These are phyloP conservation scores for Pyrenula massariospora DNA, from an alignment of 495 filamentous ascomycete genomes.

Conservation along the genomic window DNA sequence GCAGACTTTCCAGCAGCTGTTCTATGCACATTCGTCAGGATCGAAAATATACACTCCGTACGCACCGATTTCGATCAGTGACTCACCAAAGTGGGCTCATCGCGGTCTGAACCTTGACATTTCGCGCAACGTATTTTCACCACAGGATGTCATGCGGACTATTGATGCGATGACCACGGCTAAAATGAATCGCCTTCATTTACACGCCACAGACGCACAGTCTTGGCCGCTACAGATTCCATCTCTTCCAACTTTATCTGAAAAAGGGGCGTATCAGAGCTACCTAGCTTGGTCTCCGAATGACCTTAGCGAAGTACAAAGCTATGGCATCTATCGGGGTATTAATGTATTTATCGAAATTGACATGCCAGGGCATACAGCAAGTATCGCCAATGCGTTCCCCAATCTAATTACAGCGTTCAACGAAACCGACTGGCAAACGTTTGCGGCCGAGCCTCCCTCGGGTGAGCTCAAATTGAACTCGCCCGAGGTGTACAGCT, in stretches of 20 bases:
- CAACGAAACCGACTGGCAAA: constrained; percentile 54
- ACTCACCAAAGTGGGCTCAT: constrained; percentile 32
- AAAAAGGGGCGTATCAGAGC: constrained; percentile 54
- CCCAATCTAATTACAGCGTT: constrained; percentile 66
- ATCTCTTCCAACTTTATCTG: constrained; percentile 52
- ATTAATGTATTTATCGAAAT: constrained; percentile 67
- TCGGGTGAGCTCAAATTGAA: constrained; percentile 68
- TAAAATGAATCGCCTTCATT: constrained; percentile 69
- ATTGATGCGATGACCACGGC: constrained; percentile 64
- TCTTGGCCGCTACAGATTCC: constrained; percentile 76
- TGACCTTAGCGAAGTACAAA: constrained; percentile 51
- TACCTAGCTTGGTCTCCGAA: constrained; percentile 49
- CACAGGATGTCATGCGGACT: constrained; percentile 50
- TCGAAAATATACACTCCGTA: constrained; percentile 45
- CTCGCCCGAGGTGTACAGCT: constrained; percentile 47
- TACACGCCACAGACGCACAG: constrained; percentile 73
- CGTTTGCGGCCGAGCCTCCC: constrained; percentile 62
- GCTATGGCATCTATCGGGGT: constrained; percentile 53
- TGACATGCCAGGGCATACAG: constrained; percentile 73
- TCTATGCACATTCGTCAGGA: constrained; percentile 50
- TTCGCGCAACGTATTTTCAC: constrained; percentile 50
- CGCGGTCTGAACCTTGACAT: constrained; percentile 68
- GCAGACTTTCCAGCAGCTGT: constrained; percentile 63
- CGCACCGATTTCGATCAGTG: constrained; percentile 54
- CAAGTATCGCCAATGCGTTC: constrained; percentile 45